These are phyloP conservation scores for Hypoxylon rickii DNA, from an alignment of 495 filamentous ascomycete genomes.

Conservation along the genomic window DNA sequence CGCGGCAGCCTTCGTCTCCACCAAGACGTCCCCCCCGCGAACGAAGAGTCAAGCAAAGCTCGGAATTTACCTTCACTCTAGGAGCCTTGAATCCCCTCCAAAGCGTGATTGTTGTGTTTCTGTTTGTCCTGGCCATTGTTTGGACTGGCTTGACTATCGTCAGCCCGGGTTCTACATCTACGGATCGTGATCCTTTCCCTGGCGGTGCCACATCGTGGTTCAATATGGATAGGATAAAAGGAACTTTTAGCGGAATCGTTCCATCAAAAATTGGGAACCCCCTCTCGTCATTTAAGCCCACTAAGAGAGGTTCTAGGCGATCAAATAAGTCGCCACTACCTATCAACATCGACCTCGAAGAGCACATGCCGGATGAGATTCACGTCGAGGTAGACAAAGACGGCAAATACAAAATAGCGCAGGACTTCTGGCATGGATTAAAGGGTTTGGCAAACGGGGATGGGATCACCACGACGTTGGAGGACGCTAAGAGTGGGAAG, in stretches of 20 bases:
- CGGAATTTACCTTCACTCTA: background rate
- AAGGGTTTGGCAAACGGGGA: constrained; percentile 40
- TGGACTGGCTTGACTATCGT: background rate
- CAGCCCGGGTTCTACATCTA: background rate
- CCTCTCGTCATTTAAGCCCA: too few relatives aligned
- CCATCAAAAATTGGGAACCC: too few relatives aligned
- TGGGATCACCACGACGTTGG: constrained; percentile 38
- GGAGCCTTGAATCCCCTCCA: background rate
- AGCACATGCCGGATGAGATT: constrained; percentile 44
- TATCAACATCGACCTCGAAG: constrained; percentile 31
- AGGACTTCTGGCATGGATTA: constrained; percentile 62
- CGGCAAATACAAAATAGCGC: constrained; percentile 50
- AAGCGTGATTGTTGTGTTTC: background rate
- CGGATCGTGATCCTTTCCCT: background rate
- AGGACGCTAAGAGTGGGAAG: constrained; percentile 15
- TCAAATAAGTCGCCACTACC: constrained; percentile 11
- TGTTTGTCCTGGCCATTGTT: background rate
- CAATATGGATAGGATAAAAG: background rate
- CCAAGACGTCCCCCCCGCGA: too few relatives aligned
- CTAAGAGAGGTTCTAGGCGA: too few relatives aligned
- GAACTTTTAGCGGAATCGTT: background rate
- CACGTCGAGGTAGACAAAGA: constrained; percentile 45
- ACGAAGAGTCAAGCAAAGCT: background rate
- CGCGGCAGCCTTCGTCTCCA: too few relatives aligned
- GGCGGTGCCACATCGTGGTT: background rate